phyloP scores from a whole-genome alignment of 2,329 filamentous ascomycete species.

The Rhynchosporium agropyri region DNA sequence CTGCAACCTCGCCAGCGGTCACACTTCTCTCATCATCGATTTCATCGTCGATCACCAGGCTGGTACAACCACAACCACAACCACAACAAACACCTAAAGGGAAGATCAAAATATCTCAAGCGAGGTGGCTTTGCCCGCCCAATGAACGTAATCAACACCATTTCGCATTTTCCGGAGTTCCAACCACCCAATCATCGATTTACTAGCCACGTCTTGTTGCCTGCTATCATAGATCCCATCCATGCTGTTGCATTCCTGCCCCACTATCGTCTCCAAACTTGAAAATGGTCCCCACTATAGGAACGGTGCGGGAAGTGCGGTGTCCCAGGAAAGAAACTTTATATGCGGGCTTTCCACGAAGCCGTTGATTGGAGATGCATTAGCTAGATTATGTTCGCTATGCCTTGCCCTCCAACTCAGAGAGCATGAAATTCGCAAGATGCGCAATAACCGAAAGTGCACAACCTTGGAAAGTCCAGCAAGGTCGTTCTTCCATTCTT shows the following conservation, averaged over 20 bases:
- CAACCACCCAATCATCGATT: conserved; percentile 8
- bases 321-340: conserved; percentile 22
- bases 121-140: conserved; percentile 5
- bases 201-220: background rate
- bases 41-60: conserved; percentile 10
- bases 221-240: conserved; percentile 5
- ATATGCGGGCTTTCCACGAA: background rate
- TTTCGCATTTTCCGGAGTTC: background rate
- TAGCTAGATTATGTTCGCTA: background rate
- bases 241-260: conserved; percentile 12
- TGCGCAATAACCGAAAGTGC: background rate
- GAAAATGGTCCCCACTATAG: conserved; percentile 12
- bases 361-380: background rate
- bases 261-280: conserved; percentile 29
- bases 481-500: conserved; percentile 14
- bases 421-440: background rate
- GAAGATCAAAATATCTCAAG: background rate
- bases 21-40: conserved; percentile 9
- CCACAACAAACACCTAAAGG: no score
- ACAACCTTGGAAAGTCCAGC: conserved; percentile 9
- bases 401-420: background rate
- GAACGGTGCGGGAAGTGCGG: conserved; percentile 17
- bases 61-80: no score
- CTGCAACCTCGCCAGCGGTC: conserved; percentile 19
- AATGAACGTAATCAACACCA: conserved; percentile 2